These are phyloP conservation scores for Mycena amicta DNA, from an alignment of 768 basidiomycete genomes.

Conservation along the genomic window DNA sequence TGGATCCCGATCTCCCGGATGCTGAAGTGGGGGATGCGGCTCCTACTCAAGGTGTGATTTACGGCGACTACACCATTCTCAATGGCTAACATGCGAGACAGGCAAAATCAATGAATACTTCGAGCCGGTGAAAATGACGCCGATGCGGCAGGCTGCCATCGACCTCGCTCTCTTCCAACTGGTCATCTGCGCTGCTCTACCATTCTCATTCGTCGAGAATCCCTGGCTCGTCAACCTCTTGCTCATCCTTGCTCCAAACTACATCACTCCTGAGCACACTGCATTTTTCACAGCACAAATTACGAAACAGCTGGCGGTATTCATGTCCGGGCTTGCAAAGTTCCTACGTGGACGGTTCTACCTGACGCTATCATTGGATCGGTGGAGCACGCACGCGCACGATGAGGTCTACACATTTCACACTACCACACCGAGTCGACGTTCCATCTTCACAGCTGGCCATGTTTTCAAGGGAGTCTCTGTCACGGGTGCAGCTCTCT, in stretches of 20 bases:
- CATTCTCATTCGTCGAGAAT: slow-evolving; percentile 12
- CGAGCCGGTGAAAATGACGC: not conserved
- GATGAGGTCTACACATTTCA: slow-evolving; percentile 34
- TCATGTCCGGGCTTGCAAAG: not conserved
- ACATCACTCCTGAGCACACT: not conserved
- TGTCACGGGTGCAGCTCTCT: slow-evolving; percentile 24
- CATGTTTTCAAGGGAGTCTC: slow-evolving; percentile 30
- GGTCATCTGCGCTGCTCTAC: slow-evolving; percentile 11
- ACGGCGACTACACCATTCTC: too few species aligned
- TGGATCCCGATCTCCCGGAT: too few species aligned
- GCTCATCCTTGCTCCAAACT: not conserved
- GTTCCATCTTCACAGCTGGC: slow-evolving; percentile 28
- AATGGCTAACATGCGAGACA: too few species aligned
- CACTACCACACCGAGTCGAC: slow-evolving; percentile 25
- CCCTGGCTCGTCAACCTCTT: slow-evolving; percentile 11
- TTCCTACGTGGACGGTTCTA: slow-evolving; percentile 1
- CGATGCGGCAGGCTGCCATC: not conserved
- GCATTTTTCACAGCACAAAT: not conserved
- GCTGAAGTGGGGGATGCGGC: too few species aligned
- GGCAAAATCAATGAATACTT: not conserved
- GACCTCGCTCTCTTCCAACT: slow-evolving; percentile 11
- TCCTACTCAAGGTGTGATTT: too few species aligned
- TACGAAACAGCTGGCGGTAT: not conserved
- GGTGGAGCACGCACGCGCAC: slow-evolving; percentile 9
- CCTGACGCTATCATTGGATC: slow-evolving; percentile 9